phyloP scores from a whole-genome alignment of 2,329 filamentous ascomycete genomes.

The Colletotrichum karsti region DNA sequence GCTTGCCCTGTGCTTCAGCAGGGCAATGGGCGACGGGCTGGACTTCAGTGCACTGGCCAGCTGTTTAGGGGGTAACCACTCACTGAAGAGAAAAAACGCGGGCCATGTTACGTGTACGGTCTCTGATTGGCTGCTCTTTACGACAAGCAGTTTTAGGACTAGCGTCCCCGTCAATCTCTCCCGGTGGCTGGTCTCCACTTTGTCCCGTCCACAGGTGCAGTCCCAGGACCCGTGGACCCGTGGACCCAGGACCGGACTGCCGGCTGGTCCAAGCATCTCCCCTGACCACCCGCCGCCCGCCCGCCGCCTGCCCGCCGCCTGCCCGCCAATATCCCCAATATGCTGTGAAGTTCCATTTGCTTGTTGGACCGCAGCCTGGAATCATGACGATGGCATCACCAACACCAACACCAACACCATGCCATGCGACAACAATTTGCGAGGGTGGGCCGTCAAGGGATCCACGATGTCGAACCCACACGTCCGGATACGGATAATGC shows the following conservation, averaged over 20 bases:
- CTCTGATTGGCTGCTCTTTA: slow-evolving; percentile 12
- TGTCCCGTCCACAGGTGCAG: neutral
- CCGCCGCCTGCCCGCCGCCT: too few species aligned
- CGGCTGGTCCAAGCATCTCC: slow-evolving; percentile 3
- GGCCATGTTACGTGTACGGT: too few species aligned
- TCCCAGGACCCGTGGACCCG: neutral
- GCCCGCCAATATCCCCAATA: neutral
- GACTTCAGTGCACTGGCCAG: neutral
- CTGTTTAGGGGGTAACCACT: too few species aligned
- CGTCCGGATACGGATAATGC: too few species aligned
- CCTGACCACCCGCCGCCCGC: neutral
- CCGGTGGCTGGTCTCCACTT: neutral
- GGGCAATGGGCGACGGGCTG: neutral
- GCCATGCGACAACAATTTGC: too few species aligned
- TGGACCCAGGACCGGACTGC: neutral
- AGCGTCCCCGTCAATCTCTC: neutral
- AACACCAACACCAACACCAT: too few species aligned
- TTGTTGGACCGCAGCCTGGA: neutral
- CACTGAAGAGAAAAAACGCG: too few species aligned
- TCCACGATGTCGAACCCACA: too few species aligned
- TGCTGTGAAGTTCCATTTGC: neutral
- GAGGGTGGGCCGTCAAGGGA: too few species aligned
- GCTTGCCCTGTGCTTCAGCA: neutral
- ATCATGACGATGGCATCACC: too few species aligned
- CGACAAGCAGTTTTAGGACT: slow-evolving; percentile 5